Evolutionary conservation across 257 asterid genomes (phyloP), one percentile per base, ranked within the genome.

Genomic region (Nicotiana attenuata): DNA sequence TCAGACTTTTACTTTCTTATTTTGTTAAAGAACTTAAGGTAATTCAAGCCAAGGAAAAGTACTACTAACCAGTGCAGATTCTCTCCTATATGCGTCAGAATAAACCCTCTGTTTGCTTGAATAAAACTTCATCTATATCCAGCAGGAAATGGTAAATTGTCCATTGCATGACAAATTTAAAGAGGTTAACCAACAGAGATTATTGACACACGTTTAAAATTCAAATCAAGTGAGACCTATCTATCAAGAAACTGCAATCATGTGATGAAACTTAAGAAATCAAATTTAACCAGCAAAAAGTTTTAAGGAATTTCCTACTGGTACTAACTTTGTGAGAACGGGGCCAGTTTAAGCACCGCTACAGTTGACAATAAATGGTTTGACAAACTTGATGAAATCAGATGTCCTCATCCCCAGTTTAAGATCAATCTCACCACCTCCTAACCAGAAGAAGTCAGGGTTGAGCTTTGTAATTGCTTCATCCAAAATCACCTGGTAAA

Each of bases 371-470:
- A 96, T 87, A 90, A 93, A 91, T 80, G 98, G 99, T 67, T 92
- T 91, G n/a, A 89, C 91, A 85, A 38, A 88, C n/a, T 89, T 76
- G 65, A 92, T 86, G 86, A 96, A 92, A 77, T 95, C 89, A 0
- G 88, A 82, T 20, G 97, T 90, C 86, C 88, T 91, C 81, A 93
- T 81, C 68, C 99, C 95, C 41, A 93, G 83, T 83, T 92, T 96
- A 60, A 96, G 94, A 89, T 96, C 96, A 87, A 91, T 76, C 80
- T 96, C 97, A 7, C 97, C 98, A 35, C 99, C 99, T 85, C 98
- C 97, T 89, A 96, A 83, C 99, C 99, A 96, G 90, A 96, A 92
- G 89, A 90, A 92, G 86, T 89, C 93, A 10, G 98, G 97, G 65
- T 87, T 79, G 15, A 92, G 97, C 89, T 89, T 92, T 78, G 77